Evolutionary conservation across 305 asterid genomes (phyloP), one percentile per base, ranked within the genome.

Genomic region (Plantago coronopus): DNA sequence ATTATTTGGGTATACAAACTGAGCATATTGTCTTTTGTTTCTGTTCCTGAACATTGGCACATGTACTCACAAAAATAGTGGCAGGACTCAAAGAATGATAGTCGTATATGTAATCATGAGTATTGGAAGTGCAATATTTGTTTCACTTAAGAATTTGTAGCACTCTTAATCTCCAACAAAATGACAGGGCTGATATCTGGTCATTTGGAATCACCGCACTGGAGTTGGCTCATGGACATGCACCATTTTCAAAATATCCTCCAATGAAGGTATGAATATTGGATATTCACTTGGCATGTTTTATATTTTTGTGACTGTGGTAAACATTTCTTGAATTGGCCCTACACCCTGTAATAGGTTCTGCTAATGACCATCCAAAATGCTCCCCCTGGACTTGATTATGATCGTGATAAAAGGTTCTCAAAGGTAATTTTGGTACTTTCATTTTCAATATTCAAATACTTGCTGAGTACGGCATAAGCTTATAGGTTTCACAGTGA

Each of bases 381-480:
- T 80, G 99, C 99, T 47, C 99, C 99, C 7, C 99, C 99, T 69
- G 99, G 99, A 72, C 95, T 94, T 78, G 99, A 94, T 76, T 89
- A 94, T 79, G 99, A 94, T 70, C 95, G 99, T 53, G 99, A 94
- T 78, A 94, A 87, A 76, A 85, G 82, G 77, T 94, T 94, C 81
- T 89, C 99, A 60, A 94, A 94, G 99, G 99, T 84, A 74, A 31
- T 64, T 70, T 46, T 70, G 63, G 71, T 71, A 60, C 68, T 58
- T 60, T 45, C 57, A 54, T 60, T 63, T 65, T 60, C 67, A 55
- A 54, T 60, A 63, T 65, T 60, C 67, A 60, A 66, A 59, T 62
- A 21, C 62, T 72, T 60, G 22, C 54, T 60, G 40, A 25, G 54
- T 63, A 60, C 48, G 59, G 49, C 16, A 20, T 27, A 13, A 48